Conservation (phyloP, 2,329 filamentous ascomycete species). For the Neofusicoccum sp. region DNA sequence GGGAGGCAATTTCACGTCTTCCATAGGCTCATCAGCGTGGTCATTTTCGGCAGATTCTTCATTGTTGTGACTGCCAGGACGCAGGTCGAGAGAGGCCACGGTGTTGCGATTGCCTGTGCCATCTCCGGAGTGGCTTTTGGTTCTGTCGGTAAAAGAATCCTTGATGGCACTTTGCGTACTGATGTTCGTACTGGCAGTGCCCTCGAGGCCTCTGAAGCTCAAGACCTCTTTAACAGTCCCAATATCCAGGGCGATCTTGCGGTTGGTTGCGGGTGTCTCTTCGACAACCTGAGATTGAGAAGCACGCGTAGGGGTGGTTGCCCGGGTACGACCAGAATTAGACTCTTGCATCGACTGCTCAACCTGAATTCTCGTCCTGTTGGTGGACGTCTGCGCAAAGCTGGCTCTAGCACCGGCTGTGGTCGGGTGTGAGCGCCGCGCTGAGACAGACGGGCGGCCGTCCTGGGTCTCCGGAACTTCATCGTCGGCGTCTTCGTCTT, state of each 20-base stretch:
- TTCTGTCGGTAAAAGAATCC: background rate
- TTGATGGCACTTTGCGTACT: background rate
- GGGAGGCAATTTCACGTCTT: too few relatives aligned
- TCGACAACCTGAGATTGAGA: background rate
- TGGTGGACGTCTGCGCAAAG: background rate
- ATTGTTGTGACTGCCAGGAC: background rate
- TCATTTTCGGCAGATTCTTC: too few relatives aligned
- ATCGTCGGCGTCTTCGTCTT: background rate
- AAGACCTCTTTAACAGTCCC: background rate
- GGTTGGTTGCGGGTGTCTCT: constrained; percentile 1
- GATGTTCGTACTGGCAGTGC: background rate
- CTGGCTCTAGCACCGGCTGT: background rate
- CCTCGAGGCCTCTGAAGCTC: background rate
- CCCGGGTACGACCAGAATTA: background rate
- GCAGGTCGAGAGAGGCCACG: background rate
- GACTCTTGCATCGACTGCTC: constrained; percentile 13
- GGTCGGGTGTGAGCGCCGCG: background rate
- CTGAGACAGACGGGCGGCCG: background rate
- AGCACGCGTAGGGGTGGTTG: background rate
- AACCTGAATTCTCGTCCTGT: background rate
- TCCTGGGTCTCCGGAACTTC: constrained; percentile 3
- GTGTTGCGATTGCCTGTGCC: background rate
- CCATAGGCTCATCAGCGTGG: too few relatives aligned
- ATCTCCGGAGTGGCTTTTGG: background rate
- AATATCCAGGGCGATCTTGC: background rate